Conservation (phyloP, 1,284 basidiomycete species). For the Apiotrichum sp. region DNA sequence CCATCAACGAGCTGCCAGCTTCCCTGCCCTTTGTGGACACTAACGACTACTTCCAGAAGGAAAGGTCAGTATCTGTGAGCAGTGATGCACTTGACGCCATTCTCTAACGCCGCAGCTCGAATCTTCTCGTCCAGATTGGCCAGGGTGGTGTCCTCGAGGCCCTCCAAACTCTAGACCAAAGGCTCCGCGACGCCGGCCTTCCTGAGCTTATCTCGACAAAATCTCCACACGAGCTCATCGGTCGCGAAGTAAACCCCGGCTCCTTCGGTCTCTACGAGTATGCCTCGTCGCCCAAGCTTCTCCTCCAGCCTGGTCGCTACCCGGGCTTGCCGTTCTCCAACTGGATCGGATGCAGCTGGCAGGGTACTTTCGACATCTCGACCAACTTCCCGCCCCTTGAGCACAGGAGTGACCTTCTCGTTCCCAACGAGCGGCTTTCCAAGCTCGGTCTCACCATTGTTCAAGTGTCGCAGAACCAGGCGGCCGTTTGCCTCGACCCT, state of each 20-base stretch:
- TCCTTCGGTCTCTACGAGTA: conserved; percentile 16
- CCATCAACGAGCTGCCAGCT: not conserved
- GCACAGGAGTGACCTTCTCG: not conserved
- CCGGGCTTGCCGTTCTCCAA: conserved; percentile 11
- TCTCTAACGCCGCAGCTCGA: not conserved
- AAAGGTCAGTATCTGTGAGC: conserved; percentile 2
- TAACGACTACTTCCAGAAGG: conserved; percentile 3
- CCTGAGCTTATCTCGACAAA: conserved; percentile 10
- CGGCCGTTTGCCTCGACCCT: conserved; percentile 15
- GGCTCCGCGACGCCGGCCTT: conserved; percentile 6
- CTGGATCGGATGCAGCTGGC: conserved; percentile 13
- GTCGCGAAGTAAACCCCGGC: conserved; percentile 16
- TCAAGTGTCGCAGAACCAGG: conserved; percentile 17
- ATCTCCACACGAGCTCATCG: conserved; percentile 9
- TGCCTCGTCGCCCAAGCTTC: conserved; percentile 10
- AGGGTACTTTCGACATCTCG: conserved; percentile 9
- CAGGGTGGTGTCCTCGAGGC: conserved; percentile 10
- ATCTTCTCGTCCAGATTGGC: conserved; percentile 11
- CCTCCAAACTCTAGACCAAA: conserved; percentile 7
- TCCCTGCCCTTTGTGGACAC: conserved; percentile 14
- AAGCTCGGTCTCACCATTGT: conserved; percentile 15
- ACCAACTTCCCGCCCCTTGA: conserved; percentile 15
- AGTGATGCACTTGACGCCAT: not conserved
- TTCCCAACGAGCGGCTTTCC: conserved; percentile 6
- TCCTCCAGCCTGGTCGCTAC: conserved; percentile 15